Evolutionary conservation across 2,329 filamentous ascomycete genomes (phyloP).

Genomic region (Aureobasidium melanogenum): DNA sequence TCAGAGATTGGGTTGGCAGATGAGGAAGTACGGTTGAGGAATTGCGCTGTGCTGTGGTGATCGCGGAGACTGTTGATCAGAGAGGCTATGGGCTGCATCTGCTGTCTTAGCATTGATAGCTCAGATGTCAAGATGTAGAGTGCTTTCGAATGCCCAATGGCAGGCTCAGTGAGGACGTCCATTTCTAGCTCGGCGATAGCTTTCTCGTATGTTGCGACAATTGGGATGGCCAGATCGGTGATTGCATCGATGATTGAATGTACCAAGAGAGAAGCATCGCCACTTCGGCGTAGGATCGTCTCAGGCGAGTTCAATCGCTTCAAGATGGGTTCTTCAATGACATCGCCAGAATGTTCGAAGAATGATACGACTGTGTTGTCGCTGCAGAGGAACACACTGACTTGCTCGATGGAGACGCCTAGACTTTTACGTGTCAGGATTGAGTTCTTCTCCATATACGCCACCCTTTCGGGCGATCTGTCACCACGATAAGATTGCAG

Average conservation of each 20-base stretch:
- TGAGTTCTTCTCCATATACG: conserved; percentile 75
- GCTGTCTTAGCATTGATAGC: conserved; percentile 70
- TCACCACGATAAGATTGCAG: conserved; percentile 75
- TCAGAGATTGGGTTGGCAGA: conserved; percentile 24
- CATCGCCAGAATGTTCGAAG: conserved; percentile 78
- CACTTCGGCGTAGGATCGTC: conserved; percentile 74
- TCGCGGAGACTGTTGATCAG: conserved; percentile 78
- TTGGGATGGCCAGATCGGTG: conserved; percentile 79
- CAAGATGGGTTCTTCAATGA: conserved; percentile 75
- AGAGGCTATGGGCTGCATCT: conserved; percentile 71
- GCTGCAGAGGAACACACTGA: conserved; percentile 75
- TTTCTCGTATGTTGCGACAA: conserved; percentile 77
- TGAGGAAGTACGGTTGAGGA: background rate
- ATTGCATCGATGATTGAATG: conserved; percentile 88
- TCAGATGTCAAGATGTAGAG: conserved; percentile 69
- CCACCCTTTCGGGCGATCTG: conserved; percentile 61
- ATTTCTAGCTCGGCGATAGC: conserved; percentile 79
- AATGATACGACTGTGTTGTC: conserved; percentile 90
- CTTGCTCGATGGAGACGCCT: conserved; percentile 77
- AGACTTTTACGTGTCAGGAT: conserved; percentile 57
- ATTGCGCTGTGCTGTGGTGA: conserved; percentile 39
- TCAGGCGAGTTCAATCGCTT: conserved; percentile 63
- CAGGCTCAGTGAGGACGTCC: conserved; percentile 72
- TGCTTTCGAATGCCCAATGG: conserved; percentile 65
- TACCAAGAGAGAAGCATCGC: conserved; percentile 78